Conservation (phyloP, 2,329 filamentous ascomycete genomes). For the Fusarium brevicatenulatum region DNA sequence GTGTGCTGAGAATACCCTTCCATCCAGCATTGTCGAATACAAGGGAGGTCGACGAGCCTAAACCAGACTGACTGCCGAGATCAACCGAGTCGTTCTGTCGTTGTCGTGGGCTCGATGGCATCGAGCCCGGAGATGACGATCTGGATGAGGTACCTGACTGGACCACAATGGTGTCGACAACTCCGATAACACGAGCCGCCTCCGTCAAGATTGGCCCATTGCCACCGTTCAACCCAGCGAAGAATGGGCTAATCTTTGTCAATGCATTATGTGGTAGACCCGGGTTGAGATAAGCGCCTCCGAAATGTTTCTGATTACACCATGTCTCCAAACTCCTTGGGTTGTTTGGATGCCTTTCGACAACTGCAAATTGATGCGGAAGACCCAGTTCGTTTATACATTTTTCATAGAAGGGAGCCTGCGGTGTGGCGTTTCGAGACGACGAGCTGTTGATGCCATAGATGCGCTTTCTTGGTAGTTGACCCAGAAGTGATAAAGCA, state of each 20-base stretch:
- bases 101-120: slow-evolving; percentile 59
- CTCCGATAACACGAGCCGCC: slow-evolving; percentile 80
- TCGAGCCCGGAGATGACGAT: slow-evolving; percentile 58
- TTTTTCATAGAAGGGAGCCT: slow-evolving; percentile 87
- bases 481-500: slow-evolving; percentile 80
- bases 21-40: slow-evolving; percentile 85
- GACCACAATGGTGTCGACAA: slow-evolving; percentile 83
- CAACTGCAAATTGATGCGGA: slow-evolving; percentile 81
- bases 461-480: slow-evolving; percentile 81
- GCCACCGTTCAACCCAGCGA: slow-evolving; percentile 60
- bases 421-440: slow-evolving; percentile 71
- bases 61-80: slow-evolving; percentile 45
- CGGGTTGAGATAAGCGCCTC: slow-evolving; percentile 83
- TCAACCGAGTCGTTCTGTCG: slow-evolving; percentile 45
- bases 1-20: slow-evolving; percentile 84
- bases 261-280: slow-evolving; percentile 71
- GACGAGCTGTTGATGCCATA: slow-evolving; percentile 81
- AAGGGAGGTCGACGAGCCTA: slow-evolving; percentile 64
- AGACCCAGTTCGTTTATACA: slow-evolving; percentile 85
- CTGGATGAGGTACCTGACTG: slow-evolving; percentile 56
- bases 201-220: slow-evolving; percentile 72
- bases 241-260: slow-evolving; percentile 65
- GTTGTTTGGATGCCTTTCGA: slow-evolving; percentile 75
- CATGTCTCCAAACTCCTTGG: slow-evolving; percentile 75
- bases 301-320: slow-evolving; percentile 79